These are phyloP conservation scores for Lagenaria siceraria DNA, from an alignment of 306 rosid species.

Conservation along the genomic window DNA sequence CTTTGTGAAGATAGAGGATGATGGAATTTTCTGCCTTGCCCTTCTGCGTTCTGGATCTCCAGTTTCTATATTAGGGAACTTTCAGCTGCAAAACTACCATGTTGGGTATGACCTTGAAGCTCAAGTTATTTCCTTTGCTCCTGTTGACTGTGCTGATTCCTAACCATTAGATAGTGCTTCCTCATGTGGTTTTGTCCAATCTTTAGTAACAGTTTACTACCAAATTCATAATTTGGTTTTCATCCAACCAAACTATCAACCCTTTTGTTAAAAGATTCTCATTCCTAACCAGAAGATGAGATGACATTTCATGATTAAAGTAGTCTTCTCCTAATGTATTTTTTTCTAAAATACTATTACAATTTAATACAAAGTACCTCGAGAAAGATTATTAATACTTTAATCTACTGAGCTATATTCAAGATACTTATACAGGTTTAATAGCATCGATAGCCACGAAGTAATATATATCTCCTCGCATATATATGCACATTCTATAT, in stretches of 20 bases:
- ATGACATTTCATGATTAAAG: not conserved
- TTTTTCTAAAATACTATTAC: not conserved
- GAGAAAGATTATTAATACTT: not conserved
- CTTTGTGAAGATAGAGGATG: constrained; percentile 3
- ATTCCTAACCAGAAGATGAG: not conserved
- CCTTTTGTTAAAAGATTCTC: not conserved
- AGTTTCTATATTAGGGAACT: constrained; percentile 8
- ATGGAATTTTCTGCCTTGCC: constrained; percentile 17
- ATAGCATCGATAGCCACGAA: no score
- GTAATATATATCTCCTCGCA: not conserved
- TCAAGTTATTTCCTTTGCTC: constrained; percentile 14
- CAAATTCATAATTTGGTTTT: not conserved
- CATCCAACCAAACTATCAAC: not conserved
- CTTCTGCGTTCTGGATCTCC: not conserved
- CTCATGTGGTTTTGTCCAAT: not conserved
- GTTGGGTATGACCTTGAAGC: constrained; percentile 21
- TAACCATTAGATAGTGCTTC: not conserved
- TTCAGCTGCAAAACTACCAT: constrained; percentile 4
- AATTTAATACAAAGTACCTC: not conserved
- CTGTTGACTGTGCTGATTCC: constrained; percentile 11
- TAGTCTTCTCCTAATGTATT: not conserved
- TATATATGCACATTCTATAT: no score
- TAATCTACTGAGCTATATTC: not conserved
- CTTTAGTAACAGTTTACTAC: not conserved
- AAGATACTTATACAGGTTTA: no score